Evolutionary conservation across 352 stramenopile species (phyloP), one percentile per base, ranked within the genome.

Genomic region (Phytophthora cactorum): DNA sequence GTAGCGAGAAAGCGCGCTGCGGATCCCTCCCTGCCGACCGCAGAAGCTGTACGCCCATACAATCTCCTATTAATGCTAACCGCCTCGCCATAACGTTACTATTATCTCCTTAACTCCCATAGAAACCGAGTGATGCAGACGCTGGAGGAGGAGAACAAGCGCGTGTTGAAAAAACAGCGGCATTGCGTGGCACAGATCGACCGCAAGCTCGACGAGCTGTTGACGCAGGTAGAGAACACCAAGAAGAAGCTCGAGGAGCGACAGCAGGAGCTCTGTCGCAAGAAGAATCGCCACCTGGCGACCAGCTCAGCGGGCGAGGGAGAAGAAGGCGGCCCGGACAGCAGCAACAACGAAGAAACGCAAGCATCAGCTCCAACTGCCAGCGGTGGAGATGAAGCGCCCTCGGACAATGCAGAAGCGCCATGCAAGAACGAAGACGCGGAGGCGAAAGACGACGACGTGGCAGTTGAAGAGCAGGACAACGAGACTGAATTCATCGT

Each of bases 81-180:
- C 3, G 5, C 36, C 1, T 43, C 10, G 34, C 5, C 10, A 43
- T 5, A 43, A 5, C 5, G 10, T n/a, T 43, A 43, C 43, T 4
- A 2, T 50, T 50, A 15, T 29, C 22, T 50, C 12, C 2, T 29
- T 14, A 7, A 11, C n/a, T 28, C 7, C 2, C 43, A 50, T 9
- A 61, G 36, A 31, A 51, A 25, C 14, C 6, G 44, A 56, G 10
- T 22, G 4, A 91, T 92, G 84, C 77, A 90, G 71, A 72, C 71
- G 27, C 64, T 92, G 28, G 77, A 80, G 31, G 83, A 91, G 39
- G 85, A 90, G 52, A 81, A 68, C 28, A 72, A 79, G 54, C 78
- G 79, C 56, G 82, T 86, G 74, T 63, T 91, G 58, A 93, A 93
- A 74, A 88, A 87, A 50, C 85, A 93, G 71, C 79, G 83, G 14